Percentiles rank a stretch among this genome's conserved stretches.
These are phyloP conservation scores for Penicillium sp. DNA, from an alignment of 2,329 filamentous ascomycete genomes.

Conservation along the genomic window DNA sequence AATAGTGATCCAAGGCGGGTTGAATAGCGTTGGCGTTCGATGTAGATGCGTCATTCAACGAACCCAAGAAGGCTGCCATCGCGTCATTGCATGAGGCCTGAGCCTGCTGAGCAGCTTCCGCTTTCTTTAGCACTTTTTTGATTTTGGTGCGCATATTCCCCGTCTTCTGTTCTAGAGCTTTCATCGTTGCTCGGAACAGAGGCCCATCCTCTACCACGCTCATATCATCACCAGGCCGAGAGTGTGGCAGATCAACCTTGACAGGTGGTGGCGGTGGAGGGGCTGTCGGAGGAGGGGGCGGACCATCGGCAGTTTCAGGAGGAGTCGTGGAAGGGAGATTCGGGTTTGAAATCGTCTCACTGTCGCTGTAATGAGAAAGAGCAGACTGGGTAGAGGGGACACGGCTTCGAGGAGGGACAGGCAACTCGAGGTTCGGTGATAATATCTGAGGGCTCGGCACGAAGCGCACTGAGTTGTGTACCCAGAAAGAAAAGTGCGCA, in stretches of 20 bases:
- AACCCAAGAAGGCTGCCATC: constrained; percentile 76
- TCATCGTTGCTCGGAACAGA: constrained; percentile 93
- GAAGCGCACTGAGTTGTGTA: constrained; percentile 61
- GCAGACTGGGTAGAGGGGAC: constrained; percentile 85
- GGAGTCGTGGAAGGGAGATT: constrained; percentile 28
- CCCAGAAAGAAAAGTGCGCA: constrained; percentile 92
- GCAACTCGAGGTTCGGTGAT: constrained; percentile 69
- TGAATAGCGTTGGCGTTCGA: constrained; percentile 97
- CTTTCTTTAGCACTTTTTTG: constrained; percentile 92
- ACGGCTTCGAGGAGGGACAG: constrained; percentile 71
- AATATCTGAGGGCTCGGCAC: constrained; percentile 59
- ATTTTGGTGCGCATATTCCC: constrained; percentile 89
- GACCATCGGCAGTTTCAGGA: constrained; percentile 31
- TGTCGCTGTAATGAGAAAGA: constrained; percentile 74
- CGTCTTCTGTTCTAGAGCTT: constrained; percentile 92
- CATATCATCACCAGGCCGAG: constrained; percentile 80
- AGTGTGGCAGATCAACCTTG: constrained; percentile 84
- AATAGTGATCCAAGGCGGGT: constrained; percentile 94
- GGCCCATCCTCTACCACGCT: constrained; percentile 86
- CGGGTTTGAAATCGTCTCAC: constrained; percentile 52
- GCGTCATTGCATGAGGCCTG: constrained; percentile 84
- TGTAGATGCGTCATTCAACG: constrained; percentile 78
- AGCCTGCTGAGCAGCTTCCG: constrained; percentile 79
- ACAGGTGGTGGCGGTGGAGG: constrained; percentile 48
- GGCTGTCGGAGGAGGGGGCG: constrained; percentile 20